phyloP scores from a whole-genome alignment of 164 flowering plant genomes.

The Litsea cubeba region DNA sequence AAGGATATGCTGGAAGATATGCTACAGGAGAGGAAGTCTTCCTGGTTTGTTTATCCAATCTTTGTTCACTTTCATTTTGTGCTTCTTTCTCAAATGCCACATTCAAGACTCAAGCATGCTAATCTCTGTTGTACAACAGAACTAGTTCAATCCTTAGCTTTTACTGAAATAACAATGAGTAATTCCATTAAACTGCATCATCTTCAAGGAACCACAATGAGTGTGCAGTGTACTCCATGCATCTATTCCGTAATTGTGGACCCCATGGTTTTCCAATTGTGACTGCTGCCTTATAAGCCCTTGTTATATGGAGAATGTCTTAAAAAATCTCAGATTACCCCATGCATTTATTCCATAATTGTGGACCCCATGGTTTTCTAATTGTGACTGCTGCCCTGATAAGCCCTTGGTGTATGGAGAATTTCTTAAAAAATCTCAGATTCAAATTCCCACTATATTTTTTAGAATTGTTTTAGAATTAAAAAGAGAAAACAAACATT shows the following conservation, averaged over 20 bases:
- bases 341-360: neutral
- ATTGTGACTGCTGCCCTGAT: neutral
- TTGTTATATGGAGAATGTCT: too few species aligned
- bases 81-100: neutral
- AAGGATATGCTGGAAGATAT: conserved; percentile 54
- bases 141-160: neutral
- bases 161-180: neutral
- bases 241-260: neutral
- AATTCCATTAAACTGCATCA: neutral
- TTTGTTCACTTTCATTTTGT: neutral
- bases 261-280: neutral
- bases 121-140: neutral
- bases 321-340: too few species aligned
- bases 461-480: too few species aligned
- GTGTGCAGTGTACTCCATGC: neutral
- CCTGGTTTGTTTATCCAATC: conserved; percentile 40
- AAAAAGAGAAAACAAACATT: too few species aligned
- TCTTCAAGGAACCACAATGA: neutral
- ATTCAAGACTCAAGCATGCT: neutral
- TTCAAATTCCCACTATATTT: too few species aligned
- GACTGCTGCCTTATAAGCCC: neutral
- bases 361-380: neutral
- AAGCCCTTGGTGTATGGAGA: too few species aligned
- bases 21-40: conserved; percentile 81
- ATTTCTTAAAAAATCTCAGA: too few species aligned